Evolutionary conservation across 2,329 filamentous ascomycete genomes (phyloP).

Genomic region (Pestalotiopsis sp.): DNA sequence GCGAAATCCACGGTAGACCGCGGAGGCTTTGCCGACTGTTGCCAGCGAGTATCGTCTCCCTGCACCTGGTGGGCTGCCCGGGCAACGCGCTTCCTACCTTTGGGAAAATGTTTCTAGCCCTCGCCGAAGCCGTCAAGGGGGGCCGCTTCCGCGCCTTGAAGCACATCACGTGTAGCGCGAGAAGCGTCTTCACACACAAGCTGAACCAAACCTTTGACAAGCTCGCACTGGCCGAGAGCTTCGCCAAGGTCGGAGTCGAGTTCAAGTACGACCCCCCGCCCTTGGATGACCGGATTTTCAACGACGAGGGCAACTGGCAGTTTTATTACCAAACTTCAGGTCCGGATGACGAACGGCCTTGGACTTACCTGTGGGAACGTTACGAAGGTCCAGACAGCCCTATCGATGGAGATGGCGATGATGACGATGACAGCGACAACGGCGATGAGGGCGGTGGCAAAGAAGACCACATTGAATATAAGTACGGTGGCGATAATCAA

Average conservation of each 20-base stretch:
- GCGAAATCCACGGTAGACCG: background rate
- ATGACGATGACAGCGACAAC: background rate
- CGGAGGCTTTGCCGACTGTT: background rate
- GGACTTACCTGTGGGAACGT: background rate
- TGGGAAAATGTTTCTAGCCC: background rate
- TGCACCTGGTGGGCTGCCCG: background rate
- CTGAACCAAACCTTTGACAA: background rate
- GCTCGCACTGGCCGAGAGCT: background rate
- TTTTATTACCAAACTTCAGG: background rate
- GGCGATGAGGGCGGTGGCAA: too few relatives aligned
- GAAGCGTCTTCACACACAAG: background rate
- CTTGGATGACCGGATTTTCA: background rate
- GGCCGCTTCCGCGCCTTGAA: background rate
- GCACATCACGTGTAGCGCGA: background rate
- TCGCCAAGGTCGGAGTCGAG: background rate
- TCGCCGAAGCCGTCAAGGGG: background rate
- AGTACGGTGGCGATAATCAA: too few relatives aligned
- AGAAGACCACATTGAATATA: too few relatives aligned
- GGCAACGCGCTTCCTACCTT: background rate
- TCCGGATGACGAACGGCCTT: background rate
- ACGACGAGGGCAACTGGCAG: background rate
- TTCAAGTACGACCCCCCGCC: background rate
- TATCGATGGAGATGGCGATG: background rate
- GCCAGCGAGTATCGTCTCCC: background rate
- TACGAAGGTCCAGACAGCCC: background rate